Evolutionary conservation across 2,329 filamentous ascomycete genomes (phyloP), one percentile per base, ranked within the genome.

Genomic region (Hymenoscyphus linearis): DNA sequence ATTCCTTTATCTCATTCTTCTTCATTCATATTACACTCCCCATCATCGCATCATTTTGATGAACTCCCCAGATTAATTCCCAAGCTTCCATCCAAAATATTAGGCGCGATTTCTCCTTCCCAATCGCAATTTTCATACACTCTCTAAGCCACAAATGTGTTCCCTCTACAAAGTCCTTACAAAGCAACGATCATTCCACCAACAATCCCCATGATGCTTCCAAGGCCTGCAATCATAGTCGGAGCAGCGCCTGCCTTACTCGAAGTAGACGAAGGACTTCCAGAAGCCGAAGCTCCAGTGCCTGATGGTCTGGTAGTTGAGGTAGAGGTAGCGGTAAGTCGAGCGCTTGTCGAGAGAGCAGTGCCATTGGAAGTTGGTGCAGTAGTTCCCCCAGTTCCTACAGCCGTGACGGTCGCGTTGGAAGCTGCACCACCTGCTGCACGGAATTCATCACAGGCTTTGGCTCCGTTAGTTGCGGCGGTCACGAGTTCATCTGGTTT

Each of bases 391-490:
- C 26, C n/a, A 34, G 27, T 55, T 18, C 22, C 27, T 25, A 36
- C 52, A 26, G 40, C 37, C 25, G 57, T 63, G n/a, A 60, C 31
- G 13, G 40, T 31, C 3, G 35, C 69, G 22, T 47, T 47, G 1
- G 37, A 40, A n/a, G 13, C 37, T 6, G 5, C 10, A 25, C 55
- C 35, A 31, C 22, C 55, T 6, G 7, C 50, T 18, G 73, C 69
- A 57, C 67, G 67, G 66, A 69, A 74, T 12, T 65, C 62, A 25
- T 69, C 61, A 65, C 76, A 77, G 26, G 71, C 69, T 2, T 59
- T 66, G 13, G 55, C 56, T 13, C 74, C 74, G 10, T 75, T 72
- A 9, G 66, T 55, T 59, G 74, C 71, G 16, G 74, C 75, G 60
- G 71, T 68, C 26, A 61, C 47, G 25, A 78, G 67, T 10, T 68